These are phyloP conservation scores for Aspergillus sergii DNA, from an alignment of 2,329 filamentous ascomycete species.

Conservation along the genomic window DNA sequence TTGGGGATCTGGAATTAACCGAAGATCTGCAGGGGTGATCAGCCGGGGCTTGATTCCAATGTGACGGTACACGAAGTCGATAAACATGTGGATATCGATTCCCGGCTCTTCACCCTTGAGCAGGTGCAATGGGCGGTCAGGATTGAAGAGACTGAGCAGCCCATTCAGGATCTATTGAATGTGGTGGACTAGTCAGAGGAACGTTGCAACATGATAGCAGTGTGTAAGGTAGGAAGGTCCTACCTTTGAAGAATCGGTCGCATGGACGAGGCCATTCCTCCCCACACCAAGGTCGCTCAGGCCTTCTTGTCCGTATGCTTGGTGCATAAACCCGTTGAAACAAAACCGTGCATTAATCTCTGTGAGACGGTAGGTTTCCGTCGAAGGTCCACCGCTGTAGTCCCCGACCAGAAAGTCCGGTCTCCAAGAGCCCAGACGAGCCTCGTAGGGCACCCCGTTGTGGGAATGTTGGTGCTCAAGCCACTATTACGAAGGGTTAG, in stretches of 20 bases:
- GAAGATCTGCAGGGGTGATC: slow-evolving; percentile 14
- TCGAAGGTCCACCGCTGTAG: not conserved
- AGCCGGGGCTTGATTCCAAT: slow-evolving; percentile 6
- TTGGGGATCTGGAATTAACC: slow-evolving; percentile 7
- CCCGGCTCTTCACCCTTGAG: slow-evolving; percentile 20
- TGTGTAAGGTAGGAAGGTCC: not conserved
- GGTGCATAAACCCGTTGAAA: slow-evolving; percentile 23
- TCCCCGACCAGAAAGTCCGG: slow-evolving; percentile 30
- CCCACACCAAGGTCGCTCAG: slow-evolving; percentile 8
- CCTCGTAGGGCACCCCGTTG: not conserved
- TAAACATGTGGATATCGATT: slow-evolving; percentile 20
- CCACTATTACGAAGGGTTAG: not conserved
- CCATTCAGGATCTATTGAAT: slow-evolving; percentile 8
- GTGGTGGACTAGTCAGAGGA: too few relatives aligned
- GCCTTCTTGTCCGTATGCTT: slow-evolving; percentile 12
- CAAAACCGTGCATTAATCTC: slow-evolving; percentile 32
- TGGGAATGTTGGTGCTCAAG: not conserved
- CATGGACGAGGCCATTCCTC: not conserved
- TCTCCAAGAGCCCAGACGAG: slow-evolving; percentile 27
- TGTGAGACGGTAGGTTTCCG: slow-evolving; percentile 20
- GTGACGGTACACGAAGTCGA: slow-evolving; percentile 1
- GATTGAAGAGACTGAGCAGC: slow-evolving; percentile 14
- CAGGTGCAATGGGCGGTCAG: slow-evolving; percentile 16
- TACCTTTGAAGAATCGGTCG: slow-evolving; percentile 14
- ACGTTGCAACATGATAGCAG: too few relatives aligned